phyloP scores from a whole-genome alignment of 495 filamentous ascomycete genomes.

The Xylaria sp. region DNA sequence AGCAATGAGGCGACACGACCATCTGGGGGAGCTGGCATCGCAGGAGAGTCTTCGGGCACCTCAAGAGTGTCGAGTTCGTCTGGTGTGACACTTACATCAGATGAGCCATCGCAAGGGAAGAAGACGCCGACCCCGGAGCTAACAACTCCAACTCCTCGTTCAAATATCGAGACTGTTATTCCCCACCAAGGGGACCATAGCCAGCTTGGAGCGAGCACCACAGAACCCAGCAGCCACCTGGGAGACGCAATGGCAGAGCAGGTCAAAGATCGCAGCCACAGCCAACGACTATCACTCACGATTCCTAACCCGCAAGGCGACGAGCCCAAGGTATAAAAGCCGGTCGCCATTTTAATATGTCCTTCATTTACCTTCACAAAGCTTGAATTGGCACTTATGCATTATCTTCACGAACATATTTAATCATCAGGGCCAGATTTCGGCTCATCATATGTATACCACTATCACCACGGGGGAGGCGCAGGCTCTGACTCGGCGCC shows the following conservation, averaged over 20 bases:
- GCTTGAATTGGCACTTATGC: constrained; percentile 11
- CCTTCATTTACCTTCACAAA: constrained; percentile 28
- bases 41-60: constrained; percentile 7
- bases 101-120: constrained; percentile 23
- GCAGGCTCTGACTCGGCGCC: constrained; percentile 13
- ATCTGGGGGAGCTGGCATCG: constrained; percentile 17
- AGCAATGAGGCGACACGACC: constrained; percentile 29
- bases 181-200: not conserved
- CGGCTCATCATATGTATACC: constrained; percentile 40
- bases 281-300: constrained; percentile 33
- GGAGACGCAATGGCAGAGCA: constrained; percentile 21
- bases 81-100: constrained; percentile 21
- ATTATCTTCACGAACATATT: constrained; percentile 31
- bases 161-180: not conserved
- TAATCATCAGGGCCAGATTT: constrained; percentile 32
- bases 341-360: not conserved
- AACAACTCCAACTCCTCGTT: not conserved
- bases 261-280: constrained; percentile 29
- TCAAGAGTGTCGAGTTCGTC: constrained; percentile 25
- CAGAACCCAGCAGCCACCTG: constrained; percentile 7
- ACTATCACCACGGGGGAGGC: constrained; percentile 32
- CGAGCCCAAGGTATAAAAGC: constrained; percentile 9
- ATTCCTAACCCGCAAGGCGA: constrained; percentile 32
- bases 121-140: constrained; percentile 20
- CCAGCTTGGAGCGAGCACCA: not conserved